phyloP scores from a whole-genome alignment of 441 rosid genomes.

The Gossypium schwendimanii region DNA sequence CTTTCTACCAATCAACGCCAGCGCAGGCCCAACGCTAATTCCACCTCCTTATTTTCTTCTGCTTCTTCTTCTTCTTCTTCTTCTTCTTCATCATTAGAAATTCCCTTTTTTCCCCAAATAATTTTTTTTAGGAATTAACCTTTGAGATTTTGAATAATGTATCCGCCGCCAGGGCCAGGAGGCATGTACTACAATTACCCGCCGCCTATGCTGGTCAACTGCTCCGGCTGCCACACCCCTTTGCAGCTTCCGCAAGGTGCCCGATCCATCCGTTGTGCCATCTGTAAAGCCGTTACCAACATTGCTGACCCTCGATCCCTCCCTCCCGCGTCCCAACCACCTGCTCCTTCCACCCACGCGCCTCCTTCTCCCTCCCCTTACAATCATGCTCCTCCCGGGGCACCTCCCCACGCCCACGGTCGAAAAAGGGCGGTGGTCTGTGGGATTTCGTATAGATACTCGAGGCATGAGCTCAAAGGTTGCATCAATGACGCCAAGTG shows the following conservation, averaged over 20 bases:
- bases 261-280: constrained; percentile 69
- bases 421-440: constrained; percentile 80
- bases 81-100: background rate
- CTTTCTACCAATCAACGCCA: background rate
- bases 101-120: background rate
- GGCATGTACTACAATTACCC: constrained; percentile 9
- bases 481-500: constrained; percentile 94
- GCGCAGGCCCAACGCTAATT: background rate
- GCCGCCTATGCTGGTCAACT: constrained; percentile 58
- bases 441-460: constrained; percentile 69
- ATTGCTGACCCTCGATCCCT: constrained; percentile 60
- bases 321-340: constrained; percentile 26
- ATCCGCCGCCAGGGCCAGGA: background rate
- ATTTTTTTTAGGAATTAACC: background rate
- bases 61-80: background rate
- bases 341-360: constrained; percentile 20
- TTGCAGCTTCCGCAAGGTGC: constrained; percentile 81
- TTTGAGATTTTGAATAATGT: background rate
- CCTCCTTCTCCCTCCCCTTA: constrained; percentile 29
- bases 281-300: constrained; percentile 73
- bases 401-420: constrained; percentile 57
- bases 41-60: background rate
- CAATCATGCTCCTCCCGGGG: constrained; percentile 21
- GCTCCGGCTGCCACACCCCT: constrained; percentile 70
- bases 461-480: constrained; percentile 84